Base-by-base conservation (phyloP, 2,329 filamentous ascomycete genomes). In the Botrytis squamosa region DNA sequence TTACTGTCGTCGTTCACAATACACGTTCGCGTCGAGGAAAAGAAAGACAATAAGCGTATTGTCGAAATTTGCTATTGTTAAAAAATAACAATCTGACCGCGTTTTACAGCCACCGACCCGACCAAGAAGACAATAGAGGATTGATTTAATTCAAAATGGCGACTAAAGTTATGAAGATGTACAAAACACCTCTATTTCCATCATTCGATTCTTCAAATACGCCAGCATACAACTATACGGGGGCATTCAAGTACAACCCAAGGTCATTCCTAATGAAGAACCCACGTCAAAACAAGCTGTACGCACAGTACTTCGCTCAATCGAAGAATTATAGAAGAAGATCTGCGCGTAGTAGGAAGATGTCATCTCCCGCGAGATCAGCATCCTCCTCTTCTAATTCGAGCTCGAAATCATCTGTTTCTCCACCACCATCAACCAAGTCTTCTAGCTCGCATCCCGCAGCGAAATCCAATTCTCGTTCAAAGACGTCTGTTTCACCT, bases 161-260 rank as follows among this genome's bases (percentile, higher is more conserved):
- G 60, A 66, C 70, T 46, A 71, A 71, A 42, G 18, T 66, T 40
- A 20, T 65, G 33, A 71, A 71, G 38, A 55, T 55, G 59, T 71
- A 71, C 25, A 55, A 18, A 38, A 29, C 59, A 20, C 44, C 59
- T 64, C 40, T 38, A 16, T 57, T 66, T 66, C 44, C 36, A 52
- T 18, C 46, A 22, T 66, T 71, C 10, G 59, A 71, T 42, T 29
- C 70, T 18, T 66, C 60, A 10, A 29, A 38, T 42, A n/a, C 25
- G 12, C 25, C 70, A 9, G 20, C 25, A 46, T 64, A 71, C 36
- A 55, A 55, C 40, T 57, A 29, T 33, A 40, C 38, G 22, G 60
- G 49, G 6, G 38, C 60, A 12, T 64, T 65, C 22, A 64, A 71
- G 40, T 65, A 71, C 38, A 71, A 66, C 12, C 60, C 70, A n/a